Base-by-base conservation (phyloP, 2,329 filamentous ascomycete genomes). In the Arthrobotrys sinensis region DNA sequence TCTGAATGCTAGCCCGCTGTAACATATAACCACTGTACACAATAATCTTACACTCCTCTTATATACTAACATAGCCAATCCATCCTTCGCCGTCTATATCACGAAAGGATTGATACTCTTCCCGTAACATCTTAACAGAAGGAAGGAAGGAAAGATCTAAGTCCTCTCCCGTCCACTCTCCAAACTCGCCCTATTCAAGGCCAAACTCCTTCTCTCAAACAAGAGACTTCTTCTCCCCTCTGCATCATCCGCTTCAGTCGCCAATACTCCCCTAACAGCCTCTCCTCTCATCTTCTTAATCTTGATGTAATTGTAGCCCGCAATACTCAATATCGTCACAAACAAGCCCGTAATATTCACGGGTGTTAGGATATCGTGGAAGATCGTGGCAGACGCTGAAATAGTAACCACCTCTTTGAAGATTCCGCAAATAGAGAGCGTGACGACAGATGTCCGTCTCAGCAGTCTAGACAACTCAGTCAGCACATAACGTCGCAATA, bases 331-430 rank as follows among this genome's bases (percentile, higher is more conserved):
- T 81, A 98, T 93, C 0, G 96, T 99, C 62, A 97, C 90, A n/a
- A 96, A 83, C 11, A 99, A 87, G 6, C 96, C 96, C 14, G 92
- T 89, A 8, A 97, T 86, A 84, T 99, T 99, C 86, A 99, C 90
- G 0, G 91, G 87, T 0, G 94, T 97, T 53, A 99, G 89, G 60
- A 89, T 89, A 83, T 99, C 96, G 82, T 96, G 89, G 86, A 97
- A 99, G 3, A 97, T 90, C 32, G 96, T 84, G 7, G 93, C 92
- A 0, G 95, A 95, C 0, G 93, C 94, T 46, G 90, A 91, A 82
- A 99, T 98, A 12, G 96, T 99, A 69, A 99, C 91, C 46, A 98
- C 96, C 86, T 99, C 96, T 84, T 99, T 99, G 88, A 99, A 98
- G 79, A 99, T 98, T 79, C 96, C 96, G 80, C 94, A 97, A 81